Conservation (phyloP, 805 yeast genomes). For the Pichia heedii region DNA sequence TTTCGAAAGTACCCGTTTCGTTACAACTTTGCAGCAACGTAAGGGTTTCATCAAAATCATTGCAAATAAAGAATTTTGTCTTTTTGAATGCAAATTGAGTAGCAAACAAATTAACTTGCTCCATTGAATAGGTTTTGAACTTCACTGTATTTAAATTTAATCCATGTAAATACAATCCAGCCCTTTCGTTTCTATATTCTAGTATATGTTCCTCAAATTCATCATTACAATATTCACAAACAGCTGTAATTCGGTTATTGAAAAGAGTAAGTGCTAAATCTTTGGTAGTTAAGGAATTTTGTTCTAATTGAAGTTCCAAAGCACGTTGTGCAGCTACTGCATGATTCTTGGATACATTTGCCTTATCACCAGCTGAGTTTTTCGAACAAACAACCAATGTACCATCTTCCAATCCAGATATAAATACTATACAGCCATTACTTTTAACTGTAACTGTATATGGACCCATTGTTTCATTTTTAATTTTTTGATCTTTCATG, state of each 20-base stretch:
- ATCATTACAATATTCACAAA: conserved; percentile 90
- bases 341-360: conserved; percentile 51
- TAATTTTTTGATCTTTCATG: conserved; percentile 44
- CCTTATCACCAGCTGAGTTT: conserved; percentile 64
- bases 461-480: conserved; percentile 56
- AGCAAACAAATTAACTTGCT: conserved; percentile 52
- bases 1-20: conserved; percentile 60
- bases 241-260: conserved; percentile 61
- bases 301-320: conserved; percentile 43
- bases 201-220: conserved; percentile 88
- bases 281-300: conserved; percentile 29
- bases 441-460: conserved; percentile 77
- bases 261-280: conserved; percentile 52
- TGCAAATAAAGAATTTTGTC: conserved; percentile 39
- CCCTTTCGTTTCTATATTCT: conserved; percentile 51
- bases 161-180: conserved; percentile 90
- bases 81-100: conserved; percentile 57
- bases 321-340: conserved; percentile 62
- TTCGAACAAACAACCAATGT: conserved; percentile 82
- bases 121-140: conserved; percentile 60
- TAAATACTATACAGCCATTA: conserved; percentile 86
- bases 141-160: conserved; percentile 56
- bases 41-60: conserved; percentile 34
- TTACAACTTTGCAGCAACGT: conserved; percentile 47
- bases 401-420: conserved; percentile 71